phyloP scores from a whole-genome alignment of 1,284 basidiomycete genomes.

The Golubevia sp. region DNA sequence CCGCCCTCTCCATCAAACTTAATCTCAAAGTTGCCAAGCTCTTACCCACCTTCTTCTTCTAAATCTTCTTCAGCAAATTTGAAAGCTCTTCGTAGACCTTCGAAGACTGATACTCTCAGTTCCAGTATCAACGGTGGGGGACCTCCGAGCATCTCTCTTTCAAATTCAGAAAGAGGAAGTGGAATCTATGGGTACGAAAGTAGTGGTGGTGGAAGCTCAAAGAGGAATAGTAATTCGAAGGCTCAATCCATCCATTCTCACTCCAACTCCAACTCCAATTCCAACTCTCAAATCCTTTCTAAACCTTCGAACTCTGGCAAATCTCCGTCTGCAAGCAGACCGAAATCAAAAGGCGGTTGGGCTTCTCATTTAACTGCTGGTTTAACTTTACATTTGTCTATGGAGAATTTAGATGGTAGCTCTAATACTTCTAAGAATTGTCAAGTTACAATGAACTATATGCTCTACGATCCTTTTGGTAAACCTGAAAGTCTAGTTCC shows the following conservation, averaged over 20 bases:
- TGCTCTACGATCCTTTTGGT: conserved; percentile 45
- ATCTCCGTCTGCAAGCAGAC: conserved; percentile 15
- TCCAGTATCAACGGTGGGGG: too few relatives aligned
- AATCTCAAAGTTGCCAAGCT: not conserved
- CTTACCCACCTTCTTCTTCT: not conserved
- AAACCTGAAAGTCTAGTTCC: conserved; percentile 26
- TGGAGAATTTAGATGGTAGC: conserved; percentile 18
- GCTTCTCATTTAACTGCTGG: conserved; percentile 38
- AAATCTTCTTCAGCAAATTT: not conserved
- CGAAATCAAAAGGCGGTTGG: conserved; percentile 28
- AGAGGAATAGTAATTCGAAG: not conserved
- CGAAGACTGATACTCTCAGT: too few relatives aligned
- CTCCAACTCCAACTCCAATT: conserved; percentile 11
- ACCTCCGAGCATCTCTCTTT: too few relatives aligned
- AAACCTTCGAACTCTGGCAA: conserved; percentile 21
- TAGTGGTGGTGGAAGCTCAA: too few relatives aligned
- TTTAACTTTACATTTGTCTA: conserved; percentile 36
- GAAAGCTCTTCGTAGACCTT: too few relatives aligned
- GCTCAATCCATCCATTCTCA: not conserved
- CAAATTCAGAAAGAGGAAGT: too few relatives aligned
- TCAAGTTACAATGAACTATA: conserved; percentile 31
- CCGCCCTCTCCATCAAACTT: not conserved
- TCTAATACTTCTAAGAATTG: not conserved
- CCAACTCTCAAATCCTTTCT: conserved; percentile 9
- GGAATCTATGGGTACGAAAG: too few relatives aligned